Percentiles rank a stretch among this genome's conserved stretches.
Evolutionary conservation across 2,329 filamentous ascomycete species (phyloP).

Genomic region (Aspergillus spinulosporus): DNA sequence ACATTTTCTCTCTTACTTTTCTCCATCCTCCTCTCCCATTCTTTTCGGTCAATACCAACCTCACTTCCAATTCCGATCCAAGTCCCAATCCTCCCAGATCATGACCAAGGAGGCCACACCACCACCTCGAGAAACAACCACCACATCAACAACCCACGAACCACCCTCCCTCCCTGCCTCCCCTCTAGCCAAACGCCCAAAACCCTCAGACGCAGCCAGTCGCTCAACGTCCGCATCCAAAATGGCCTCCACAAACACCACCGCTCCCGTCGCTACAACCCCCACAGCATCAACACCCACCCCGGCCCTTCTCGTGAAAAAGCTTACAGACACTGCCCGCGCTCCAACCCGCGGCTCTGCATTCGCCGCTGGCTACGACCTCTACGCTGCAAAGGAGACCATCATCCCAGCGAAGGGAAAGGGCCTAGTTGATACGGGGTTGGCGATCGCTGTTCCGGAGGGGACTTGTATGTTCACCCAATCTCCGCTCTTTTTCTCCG

Average conservation of each 20-base stretch:
- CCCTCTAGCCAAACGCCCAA: conserved; percentile 77
- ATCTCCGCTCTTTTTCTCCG: neutral
- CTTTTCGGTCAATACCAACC: neutral
- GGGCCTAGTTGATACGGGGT: conserved; percentile 83
- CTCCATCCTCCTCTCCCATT: conserved; percentile 2
- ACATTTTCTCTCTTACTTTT: conserved; percentile 10
- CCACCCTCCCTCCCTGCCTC: conserved; percentile 66
- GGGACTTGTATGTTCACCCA: conserved; percentile 70
- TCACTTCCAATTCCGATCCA: neutral
- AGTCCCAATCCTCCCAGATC: conserved; percentile 19
- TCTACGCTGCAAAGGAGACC: conserved; percentile 75
- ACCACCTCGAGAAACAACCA: conserved; percentile 30
- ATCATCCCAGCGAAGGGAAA: conserved; percentile 80
- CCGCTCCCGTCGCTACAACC: conserved; percentile 34
- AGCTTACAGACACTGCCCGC: conserved; percentile 75
- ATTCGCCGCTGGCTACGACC: conserved; percentile 89
- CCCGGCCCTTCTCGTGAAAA: conserved; percentile 78
- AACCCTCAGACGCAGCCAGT: conserved; percentile 51
- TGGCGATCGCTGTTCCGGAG: conserved; percentile 84
- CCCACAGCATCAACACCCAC: conserved; percentile 48
- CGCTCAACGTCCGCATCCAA: conserved; percentile 29
- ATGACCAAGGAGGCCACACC: conserved; percentile 49
- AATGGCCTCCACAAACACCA: conserved; percentile 33
- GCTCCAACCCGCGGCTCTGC: conserved; percentile 85
- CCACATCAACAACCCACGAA: conserved; percentile 37